Base-by-base conservation (phyloP, 1,139 yeast species). In the Starmera stellimalicola region DNA sequence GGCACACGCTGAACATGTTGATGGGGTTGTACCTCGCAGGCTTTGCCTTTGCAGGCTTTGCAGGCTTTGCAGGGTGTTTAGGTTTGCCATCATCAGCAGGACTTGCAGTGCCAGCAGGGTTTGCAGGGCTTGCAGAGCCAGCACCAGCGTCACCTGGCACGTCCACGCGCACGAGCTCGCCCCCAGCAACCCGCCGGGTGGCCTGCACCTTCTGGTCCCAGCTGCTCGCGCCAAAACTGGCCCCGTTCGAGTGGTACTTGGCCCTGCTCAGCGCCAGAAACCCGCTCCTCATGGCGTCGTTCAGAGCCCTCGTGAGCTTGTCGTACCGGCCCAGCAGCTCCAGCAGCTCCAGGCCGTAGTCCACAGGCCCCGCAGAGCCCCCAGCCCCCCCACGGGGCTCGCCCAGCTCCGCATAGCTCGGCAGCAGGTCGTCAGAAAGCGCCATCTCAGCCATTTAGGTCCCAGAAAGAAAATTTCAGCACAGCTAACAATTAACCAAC, bases 1-100 rank as follows among this genome's bases (percentile, higher is more conserved):
- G 70, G 17, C 73, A 43, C 0, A 63, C 63, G 0, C 77, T 76
- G 52, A 73, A 73, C 57, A 70, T 75, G 27, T 50, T 37, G 9
- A 70, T 52, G 0, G 77, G 76, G 44, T 71, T 65, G 32, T 45
- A 42, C 8, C 20, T 16, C n/a, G n/a, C n/a, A n/a, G n/a, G n/a
- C 26, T 25, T 28, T 11, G 15, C 19, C 3, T 28, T 12, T 23
- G 17, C n/a, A 16, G 18, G 5, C 12, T 16, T 19, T n/a, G 4
- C 28, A n/a, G n/a, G n/a, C n/a, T n/a, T n/a, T n/a, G n/a, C n/a
- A n/a, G n/a, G n/a, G n/a, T n/a, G n/a, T n/a, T n/a, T n/a, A n/a
- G n/a, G n/a, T n/a, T n/a, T n/a, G n/a, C n/a, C n/a, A n/a, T n/a
- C n/a, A n/a, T n/a, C n/a, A n/a, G n/a, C n/a, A n/a, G n/a, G n/a